Conservation (phyloP, 257 asterid genomes). For the Knoxia roxburghii region DNA sequence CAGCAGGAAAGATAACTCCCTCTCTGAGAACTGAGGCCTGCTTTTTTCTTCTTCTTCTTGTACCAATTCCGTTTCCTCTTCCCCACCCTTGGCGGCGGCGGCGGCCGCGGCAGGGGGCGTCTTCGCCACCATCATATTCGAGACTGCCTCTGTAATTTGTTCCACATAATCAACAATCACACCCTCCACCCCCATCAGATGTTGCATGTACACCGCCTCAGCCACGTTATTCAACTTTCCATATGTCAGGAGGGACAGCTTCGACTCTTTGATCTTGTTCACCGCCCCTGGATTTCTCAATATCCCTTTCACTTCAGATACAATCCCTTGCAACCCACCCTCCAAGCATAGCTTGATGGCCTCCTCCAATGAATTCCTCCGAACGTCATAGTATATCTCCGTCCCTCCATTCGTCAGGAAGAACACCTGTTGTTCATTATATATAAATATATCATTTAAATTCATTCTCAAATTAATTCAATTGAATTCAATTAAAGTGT, state of each 20-base stretch:
- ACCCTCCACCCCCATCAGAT: slow-evolving; percentile 89
- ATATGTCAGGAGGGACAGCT: slow-evolving; percentile 68
- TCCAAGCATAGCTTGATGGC: slow-evolving; percentile 70
- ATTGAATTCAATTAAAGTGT: too few species aligned
- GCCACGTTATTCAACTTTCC: slow-evolving; percentile 80
- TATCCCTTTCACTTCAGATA: slow-evolving; percentile 71
- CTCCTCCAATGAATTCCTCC: slow-evolving; percentile 85
- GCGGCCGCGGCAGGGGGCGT: too few species aligned
- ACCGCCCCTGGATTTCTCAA: slow-evolving; percentile 75
- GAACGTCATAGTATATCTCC: slow-evolving; percentile 54
- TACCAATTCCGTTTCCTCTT: too few species aligned
- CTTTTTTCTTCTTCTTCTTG: slow-evolving; percentile 10
- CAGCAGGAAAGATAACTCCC: slow-evolving; percentile 74
- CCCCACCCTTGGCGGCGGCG: too few species aligned
- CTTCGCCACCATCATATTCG: slow-evolving; percentile 32
- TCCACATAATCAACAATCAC: slow-evolving; percentile 80
- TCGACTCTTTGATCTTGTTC: slow-evolving; percentile 61
- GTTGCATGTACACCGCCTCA: slow-evolving; percentile 86
- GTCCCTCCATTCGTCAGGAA: slow-evolving; percentile 87
- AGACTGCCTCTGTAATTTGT: slow-evolving; percentile 62
- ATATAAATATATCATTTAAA: too few species aligned
- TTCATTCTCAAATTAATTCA: too few species aligned
- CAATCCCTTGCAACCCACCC: slow-evolving; percentile 86
- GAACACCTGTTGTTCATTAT: too few species aligned
- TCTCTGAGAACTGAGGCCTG: slow-evolving; percentile 67